A percentile compares a stretch with the other conserved stretches of the same genome.
phyloP scores from a whole-genome alignment of 1,139 yeast genomes.

The Suhomyces taliae region DNA sequence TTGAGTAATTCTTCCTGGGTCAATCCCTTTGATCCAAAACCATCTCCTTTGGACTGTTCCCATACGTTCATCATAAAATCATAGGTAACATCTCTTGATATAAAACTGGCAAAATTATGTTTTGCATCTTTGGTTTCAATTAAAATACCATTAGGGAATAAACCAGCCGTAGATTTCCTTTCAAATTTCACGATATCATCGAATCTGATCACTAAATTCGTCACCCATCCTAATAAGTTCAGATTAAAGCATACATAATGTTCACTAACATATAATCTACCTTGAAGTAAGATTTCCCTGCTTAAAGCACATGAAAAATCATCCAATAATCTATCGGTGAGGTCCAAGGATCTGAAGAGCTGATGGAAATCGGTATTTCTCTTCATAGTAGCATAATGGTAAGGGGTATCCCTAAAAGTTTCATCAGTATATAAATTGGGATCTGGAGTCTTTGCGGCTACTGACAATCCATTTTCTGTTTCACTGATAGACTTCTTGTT shows the following conservation, averaged over 20 bases:
- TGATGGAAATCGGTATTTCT: constrained; percentile 81
- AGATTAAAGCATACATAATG: constrained; percentile 84
- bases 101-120: constrained; percentile 83
- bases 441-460: constrained; percentile 24
- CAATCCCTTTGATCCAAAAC: constrained; percentile 1
- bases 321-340: constrained; percentile 71
- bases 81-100: constrained; percentile 76
- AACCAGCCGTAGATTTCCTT: constrained; percentile 79
- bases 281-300: constrained; percentile 87
- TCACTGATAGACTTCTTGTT: constrained; percentile 34
- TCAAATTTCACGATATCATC: constrained; percentile 74
- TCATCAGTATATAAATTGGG: constrained; percentile 39
- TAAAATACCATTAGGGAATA: constrained; percentile 87
- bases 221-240: constrained; percentile 91
- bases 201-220: constrained; percentile 71
- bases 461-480: constrained; percentile 10
- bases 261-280: constrained; percentile 82
- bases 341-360: constrained; percentile 66
- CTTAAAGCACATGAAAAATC: constrained; percentile 90
- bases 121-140: constrained; percentile 68
- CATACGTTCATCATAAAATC: constrained; percentile 66
- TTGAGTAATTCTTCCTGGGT: constrained; percentile 16
- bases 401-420: constrained; percentile 34
- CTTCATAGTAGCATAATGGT: constrained; percentile 61
- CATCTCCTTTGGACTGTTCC: constrained; percentile 29